Conservation (phyloP, 306 rosid species). For the Prunus persica region Prunus_persica_NCBIv2 NC_034016.1:17598001-17598500, state of each 20-base stretch:
- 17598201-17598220: slow-evolving; percentile 29
- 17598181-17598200: slow-evolving; percentile 71
- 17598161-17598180: slow-evolving; percentile 91
- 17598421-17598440: not conserved
- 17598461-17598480: not conserved
- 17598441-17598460: not conserved
- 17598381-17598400: not conserved
- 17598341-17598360: not conserved
- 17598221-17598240: not conserved
- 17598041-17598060: slow-evolving; percentile 1
- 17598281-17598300: not conserved
- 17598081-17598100: slow-evolving; percentile 4
- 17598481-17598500: slow-evolving; percentile 42
- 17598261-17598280: not conserved
- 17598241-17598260: not conserved
- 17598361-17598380: not conserved
- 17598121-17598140: slow-evolving; percentile 79
- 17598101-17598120: slow-evolving; percentile 81
- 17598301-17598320: not conserved
- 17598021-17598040: not conserved
- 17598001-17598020: not conserved
- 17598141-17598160: slow-evolving; percentile 89
- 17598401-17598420: not conserved
- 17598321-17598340: not conserved
- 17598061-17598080: not conserved